phyloP scores from a whole-genome alignment of 148 eudicot genomes.

The Rhododendron griersonianum region DNA sequence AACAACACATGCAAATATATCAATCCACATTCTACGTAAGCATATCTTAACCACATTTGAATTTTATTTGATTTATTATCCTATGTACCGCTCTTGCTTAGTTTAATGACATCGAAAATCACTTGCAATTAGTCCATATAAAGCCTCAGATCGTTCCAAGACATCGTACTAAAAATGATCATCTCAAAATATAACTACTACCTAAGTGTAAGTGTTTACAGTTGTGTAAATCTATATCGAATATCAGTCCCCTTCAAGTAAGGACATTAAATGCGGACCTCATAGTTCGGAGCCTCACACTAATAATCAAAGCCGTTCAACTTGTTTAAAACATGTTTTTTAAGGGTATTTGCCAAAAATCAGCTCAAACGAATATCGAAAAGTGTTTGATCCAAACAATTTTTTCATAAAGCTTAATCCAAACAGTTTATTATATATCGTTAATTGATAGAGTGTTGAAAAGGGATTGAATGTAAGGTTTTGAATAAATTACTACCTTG shows the following conservation, averaged over 20 bases:
- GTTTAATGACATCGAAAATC: not conserved
- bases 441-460: not conserved
- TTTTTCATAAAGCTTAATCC: too few relatives aligned
- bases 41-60: not conserved
- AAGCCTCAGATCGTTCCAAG: not conserved
- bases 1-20: not conserved
- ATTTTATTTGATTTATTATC: not conserved
- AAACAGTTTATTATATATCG: too few relatives aligned
- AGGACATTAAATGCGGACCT: too few relatives aligned
- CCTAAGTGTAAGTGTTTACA: too few relatives aligned
- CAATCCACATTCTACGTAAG: not conserved
- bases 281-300: too few relatives aligned
- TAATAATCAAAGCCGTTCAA: too few relatives aligned
- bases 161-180: not conserved
- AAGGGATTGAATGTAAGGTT: not conserved
- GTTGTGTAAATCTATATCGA: too few relatives aligned
- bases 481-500: constrained; percentile 8
- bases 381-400: too few relatives aligned
- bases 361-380: too few relatives aligned
- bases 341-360: too few relatives aligned
- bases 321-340: too few relatives aligned
- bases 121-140: not conserved
- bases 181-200: not conserved
- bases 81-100: not conserved
- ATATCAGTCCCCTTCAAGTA: too few relatives aligned